Evolutionary conservation across 2,329 filamentous ascomycete species (phyloP), one percentile per base, ranked within the genome.

Genomic region (Aspergillus novoparasiticus): DNA sequence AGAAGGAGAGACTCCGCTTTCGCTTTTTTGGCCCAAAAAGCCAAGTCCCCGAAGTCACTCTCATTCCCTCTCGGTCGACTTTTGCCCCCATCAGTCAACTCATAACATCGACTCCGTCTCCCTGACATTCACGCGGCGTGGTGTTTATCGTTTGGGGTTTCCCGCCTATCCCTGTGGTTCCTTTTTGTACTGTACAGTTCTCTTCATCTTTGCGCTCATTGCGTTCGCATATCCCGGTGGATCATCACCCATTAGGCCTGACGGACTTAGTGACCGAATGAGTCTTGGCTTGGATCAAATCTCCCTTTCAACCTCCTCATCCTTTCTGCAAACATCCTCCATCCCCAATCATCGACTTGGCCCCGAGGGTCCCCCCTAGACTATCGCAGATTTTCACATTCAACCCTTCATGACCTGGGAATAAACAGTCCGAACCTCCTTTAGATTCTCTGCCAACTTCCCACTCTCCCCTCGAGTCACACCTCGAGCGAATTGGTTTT

Each of bases 281-380:
- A 46, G 65, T 67, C 66, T 70, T 70, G 67, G 66, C 67, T 65
- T 54, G 34, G 46, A 59, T 55, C 61, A 64, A 62, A 59, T 55
- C 61, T 66, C 65, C 66, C 68, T 66, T 68, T 62, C 51, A 68
- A 54, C 57, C 65, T 60, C 60, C 58, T 65, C 61, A 51, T 59
- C 64, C 45, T 64, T 61, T 64, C 55, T 61, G 59, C 66, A 62
- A 61, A 60, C 65, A 63, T 60, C 62, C 39, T 60, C 63, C 62
- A 54, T 30, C 36, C 51, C 34, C 59, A 58, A 59, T 41, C 58
- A 60, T 63, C 64, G 11, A 34, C 46, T 43, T 57, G 41, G 34
- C 57, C 58, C 63, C 50, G 59, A 59, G 51, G 59, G 59, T 48
- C 51, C 54, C 59, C 53, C 59, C 36, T 45, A 41, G 54, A 60